Evolutionary conservation across 805 yeast genomes (phyloP), one percentile per base, ranked within the genome.

Genomic region (Candida andamanensis): DNA sequence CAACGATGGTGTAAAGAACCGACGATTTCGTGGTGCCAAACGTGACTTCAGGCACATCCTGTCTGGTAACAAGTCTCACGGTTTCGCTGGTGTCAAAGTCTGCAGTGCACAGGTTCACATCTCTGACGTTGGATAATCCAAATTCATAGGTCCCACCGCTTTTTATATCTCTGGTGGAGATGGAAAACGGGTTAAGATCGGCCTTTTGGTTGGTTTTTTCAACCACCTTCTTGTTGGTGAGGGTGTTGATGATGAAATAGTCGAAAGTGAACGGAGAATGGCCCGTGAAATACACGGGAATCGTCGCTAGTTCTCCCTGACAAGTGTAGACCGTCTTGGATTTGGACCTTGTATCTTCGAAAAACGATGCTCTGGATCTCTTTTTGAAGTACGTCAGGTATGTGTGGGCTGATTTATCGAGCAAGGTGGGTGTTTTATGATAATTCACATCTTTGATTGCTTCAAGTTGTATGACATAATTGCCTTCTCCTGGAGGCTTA

Each of bases 401-500:
- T 1, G 81, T 68, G 47, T 69, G 75, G 18, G 69, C 67, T 1
- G 52, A 43, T 21, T 56, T 54, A 4, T 60, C 57, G 44, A 32
- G 46, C 33, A 28, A 26, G 29, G 55, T 62, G 39, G 50, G 64
- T 6, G 60, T 60, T 15, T 67, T 63, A 50, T 83, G 78, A 32
- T 84, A 69, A 37, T 74, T 72, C 16, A 36, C 35, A 48, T 86
- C 95, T 22, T 72, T 69, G 17, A 87, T 51, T 9, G 70, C 60
- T 21, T 72, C 63, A 56, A 92, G 85, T 17, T 75, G 77, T 34
- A 90, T 80, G 18, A 78, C 78, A 52, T 83, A 92, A 17, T 72
- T 73, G 1, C 98, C 98, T 44, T 86, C 95, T 3, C 69, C 63
- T 2, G 76, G 70, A 3, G 99, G 97, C 39, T 73, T 74, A 56